phyloP scores from a whole-genome alignment of 306 rosid genomes.

The Cucurbita ficifolia region DNA sequence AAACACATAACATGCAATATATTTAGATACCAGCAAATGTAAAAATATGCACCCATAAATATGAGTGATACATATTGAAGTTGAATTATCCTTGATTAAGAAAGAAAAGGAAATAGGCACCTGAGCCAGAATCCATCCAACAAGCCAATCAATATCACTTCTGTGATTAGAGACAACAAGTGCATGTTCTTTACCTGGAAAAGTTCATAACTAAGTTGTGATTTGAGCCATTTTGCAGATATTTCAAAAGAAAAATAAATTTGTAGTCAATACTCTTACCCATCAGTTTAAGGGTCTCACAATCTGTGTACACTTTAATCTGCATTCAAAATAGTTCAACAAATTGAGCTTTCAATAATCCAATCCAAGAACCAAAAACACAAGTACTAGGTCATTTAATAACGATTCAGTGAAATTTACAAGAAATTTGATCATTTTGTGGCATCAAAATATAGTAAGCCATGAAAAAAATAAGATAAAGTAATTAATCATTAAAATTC shows the following conservation, averaged over 20 bases:
- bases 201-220: conserved; percentile 9
- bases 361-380: not conserved
- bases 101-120: conserved; percentile 24
- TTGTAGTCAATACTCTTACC: conserved; percentile 35
- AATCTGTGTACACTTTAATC: conserved; percentile 61
- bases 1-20: not conserved
- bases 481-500: too few relatives aligned
- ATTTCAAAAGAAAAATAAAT: not conserved
- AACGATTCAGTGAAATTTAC: not conserved
- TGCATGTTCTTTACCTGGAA: conserved; percentile 84
- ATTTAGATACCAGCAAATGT: not conserved
- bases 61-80: not conserved
- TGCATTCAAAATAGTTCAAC: conserved; percentile 26
- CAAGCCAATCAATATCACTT: conserved; percentile 97
- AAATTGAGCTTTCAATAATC: conserved; percentile 12
- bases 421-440: not conserved
- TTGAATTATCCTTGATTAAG: conserved; percentile 4
- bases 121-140: conserved; percentile 89
- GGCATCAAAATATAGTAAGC: too few relatives aligned
- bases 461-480: not conserved
- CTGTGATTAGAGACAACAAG: conserved; percentile 68
- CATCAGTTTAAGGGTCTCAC: conserved; percentile 53
- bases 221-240: not conserved
- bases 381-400: not conserved
- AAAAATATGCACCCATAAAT: not conserved